These are phyloP conservation scores for Somion occarium DNA, from an alignment of 1,284 basidiomycete species.

Conservation along the genomic window DNA sequence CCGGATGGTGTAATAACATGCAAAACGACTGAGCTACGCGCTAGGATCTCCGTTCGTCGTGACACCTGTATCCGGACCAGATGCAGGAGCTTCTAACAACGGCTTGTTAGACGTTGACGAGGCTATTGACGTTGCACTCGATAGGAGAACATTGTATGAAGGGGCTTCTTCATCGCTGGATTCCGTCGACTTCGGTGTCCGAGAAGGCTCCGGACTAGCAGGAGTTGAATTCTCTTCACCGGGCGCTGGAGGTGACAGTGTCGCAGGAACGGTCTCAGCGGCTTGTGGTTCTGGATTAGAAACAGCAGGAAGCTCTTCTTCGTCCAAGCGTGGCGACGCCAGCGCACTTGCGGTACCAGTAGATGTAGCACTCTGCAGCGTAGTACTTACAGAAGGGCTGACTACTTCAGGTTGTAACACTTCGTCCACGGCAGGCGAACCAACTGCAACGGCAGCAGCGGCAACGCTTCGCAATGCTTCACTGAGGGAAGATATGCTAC, in stretches of 20 bases:
- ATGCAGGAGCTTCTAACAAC: neutral
- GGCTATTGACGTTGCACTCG: neutral
- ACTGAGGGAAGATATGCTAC: neutral
- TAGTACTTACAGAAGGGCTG: neutral
- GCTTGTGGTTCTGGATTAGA: too few relatives aligned
- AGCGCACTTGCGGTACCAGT: neutral
- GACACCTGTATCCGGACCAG: neutral
- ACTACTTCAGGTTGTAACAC: neutral
- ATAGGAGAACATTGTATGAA: constrained; percentile 3
- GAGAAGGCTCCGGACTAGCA: too few relatives aligned
- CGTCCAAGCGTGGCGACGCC: too few relatives aligned
- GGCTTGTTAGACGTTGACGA: constrained; percentile 5
- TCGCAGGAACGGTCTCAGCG: neutral
- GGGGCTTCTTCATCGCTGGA: neutral
- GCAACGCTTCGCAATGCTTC: neutral
- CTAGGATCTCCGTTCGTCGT: neutral
- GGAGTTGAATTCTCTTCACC: too few relatives aligned
- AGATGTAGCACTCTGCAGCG: neutral
- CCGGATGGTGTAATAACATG: neutral
- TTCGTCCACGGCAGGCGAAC: constrained; percentile 3
- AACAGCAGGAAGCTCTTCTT: too few relatives aligned
- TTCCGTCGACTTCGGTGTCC: neutral
- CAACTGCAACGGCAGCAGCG: constrained; percentile 4
- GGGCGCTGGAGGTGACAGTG: neutral
- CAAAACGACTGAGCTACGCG: neutral